phyloP scores from a whole-genome alignment of 352 stramenopile species.

The Phytophthora idaei region DNA sequence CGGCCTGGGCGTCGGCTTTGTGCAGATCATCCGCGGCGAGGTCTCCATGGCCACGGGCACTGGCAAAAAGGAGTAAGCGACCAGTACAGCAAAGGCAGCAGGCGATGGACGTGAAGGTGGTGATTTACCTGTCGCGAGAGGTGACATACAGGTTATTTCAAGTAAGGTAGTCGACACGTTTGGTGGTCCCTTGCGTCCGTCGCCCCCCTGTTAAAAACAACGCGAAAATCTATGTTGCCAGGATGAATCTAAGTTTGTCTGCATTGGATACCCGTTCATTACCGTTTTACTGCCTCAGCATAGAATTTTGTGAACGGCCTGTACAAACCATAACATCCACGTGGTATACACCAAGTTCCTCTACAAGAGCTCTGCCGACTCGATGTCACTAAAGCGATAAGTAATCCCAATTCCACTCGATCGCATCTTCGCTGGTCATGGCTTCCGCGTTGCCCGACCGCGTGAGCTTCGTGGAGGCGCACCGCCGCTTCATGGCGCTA shows the following conservation, averaged over 20 bases:
- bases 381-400: not conserved
- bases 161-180: not conserved
- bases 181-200: not conserved
- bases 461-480: slow-evolving; percentile 39
- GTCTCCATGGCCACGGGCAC: slow-evolving; percentile 71
- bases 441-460: slow-evolving; percentile 23
- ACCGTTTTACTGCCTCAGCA: too few species aligned
- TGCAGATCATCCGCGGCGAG: slow-evolving; percentile 69
- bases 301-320: too few species aligned
- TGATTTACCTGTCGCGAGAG: too few species aligned
- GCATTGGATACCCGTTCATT: not conserved
- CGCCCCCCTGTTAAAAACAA: not conserved
- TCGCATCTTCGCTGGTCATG: slow-evolving; percentile 4
- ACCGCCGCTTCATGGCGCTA: slow-evolving; percentile 32
- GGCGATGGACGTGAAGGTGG: slow-evolving; percentile 3
- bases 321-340: not conserved
- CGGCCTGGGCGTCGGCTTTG: slow-evolving; percentile 57
- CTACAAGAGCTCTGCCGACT: not conserved
- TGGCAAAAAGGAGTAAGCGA: slow-evolving; percentile 71
- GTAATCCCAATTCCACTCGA: too few species aligned
- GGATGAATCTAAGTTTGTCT: slow-evolving; percentile 11
- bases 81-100: not conserved
- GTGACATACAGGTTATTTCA: not conserved
- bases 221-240: slow-evolving; percentile 10
- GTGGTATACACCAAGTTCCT: not conserved